These are phyloP conservation scores for Fusarium odoratissimum DNA, from an alignment of 2,329 filamentous ascomycete species.

Conservation along the genomic window DNA sequence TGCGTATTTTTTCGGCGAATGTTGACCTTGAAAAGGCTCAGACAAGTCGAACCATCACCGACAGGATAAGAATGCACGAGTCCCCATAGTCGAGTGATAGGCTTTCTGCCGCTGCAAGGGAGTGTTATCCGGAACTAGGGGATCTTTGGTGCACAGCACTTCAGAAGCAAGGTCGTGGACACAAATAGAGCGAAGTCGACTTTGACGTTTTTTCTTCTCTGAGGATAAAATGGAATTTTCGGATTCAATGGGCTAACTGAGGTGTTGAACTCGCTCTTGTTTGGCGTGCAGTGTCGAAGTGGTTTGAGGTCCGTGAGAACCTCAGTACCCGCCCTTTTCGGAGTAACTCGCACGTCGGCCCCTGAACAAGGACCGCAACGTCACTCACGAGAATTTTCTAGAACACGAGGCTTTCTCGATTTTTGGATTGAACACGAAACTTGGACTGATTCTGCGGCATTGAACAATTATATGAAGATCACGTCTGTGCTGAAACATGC, in stretches of 20 bases:
- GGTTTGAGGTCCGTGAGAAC: constrained; percentile 18
- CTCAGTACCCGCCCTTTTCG: constrained; percentile 23
- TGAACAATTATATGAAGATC: background rate
- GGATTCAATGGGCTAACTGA: background rate
- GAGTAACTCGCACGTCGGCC: constrained; percentile 20
- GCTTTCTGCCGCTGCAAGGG: constrained; percentile 9
- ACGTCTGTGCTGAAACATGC: constrained; percentile 8
- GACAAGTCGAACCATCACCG: background rate
- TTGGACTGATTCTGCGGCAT: background rate
- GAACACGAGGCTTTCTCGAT: background rate
- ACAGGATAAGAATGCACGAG: background rate
- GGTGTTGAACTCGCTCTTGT: background rate
- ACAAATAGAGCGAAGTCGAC: background rate
- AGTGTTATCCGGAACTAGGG: constrained; percentile 2
- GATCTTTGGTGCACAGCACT: background rate
- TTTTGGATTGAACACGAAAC: background rate
- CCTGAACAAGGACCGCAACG: constrained; percentile 21
- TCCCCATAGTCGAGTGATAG: background rate
- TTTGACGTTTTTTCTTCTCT: background rate
- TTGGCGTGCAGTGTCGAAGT: constrained; percentile 1
- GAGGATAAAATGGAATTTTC: background rate
- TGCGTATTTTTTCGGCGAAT: background rate
- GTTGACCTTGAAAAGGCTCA: background rate
- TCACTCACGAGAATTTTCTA: background rate
- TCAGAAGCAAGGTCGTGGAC: background rate